Evolutionary conservation across 163 green algal species (phyloP), one percentile per base, ranked within the genome.

Genomic region (Chloromonas sp.): DNA sequence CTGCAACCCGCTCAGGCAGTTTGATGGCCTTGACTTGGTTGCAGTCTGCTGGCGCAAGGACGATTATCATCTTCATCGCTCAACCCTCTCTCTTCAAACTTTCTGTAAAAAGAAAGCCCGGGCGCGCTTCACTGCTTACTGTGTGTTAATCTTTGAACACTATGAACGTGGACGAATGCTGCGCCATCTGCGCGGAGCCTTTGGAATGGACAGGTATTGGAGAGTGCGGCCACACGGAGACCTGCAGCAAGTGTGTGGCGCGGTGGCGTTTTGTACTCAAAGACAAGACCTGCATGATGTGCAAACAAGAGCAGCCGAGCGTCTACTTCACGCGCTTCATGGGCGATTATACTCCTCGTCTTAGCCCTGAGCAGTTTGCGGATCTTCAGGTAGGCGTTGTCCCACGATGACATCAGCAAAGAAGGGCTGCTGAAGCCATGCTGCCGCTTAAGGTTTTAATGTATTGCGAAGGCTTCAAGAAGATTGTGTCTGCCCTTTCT

Each of bases 151-250:
- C 36, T 36, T 36, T 36, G 36, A 74, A 11, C 66, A 74, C 5
- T 5, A 81, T 81, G 77, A 81, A 81, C n/a, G 77, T 81, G 1
- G 77, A 81, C 77, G 77, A 81, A 8, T 81, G 36, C 77, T 81
- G 77, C n/a, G n/a, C 61, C 1, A 60, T 99, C 0, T 99, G 96
- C 71, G 94, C 96, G 0, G 96, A 98, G 82, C 89, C 92, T 0
- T 88, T 99, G 60, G 87, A 95, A 58, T 98, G 89, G 83, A 92
- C 93, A 0, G 96, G 91, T 0, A 95, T 96, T 82, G 95, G 92
- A 0, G 85, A 85, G 3, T 99, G 96, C 86, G 94, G 94, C 5
- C 96, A 99, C 92, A 95, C 93, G 70, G 96, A 99, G 59, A 92
- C 95, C 0, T 99, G 96, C 89, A 96, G 91, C 78, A 93, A 93